Evolutionary conservation across 192 early-diverging fungal species (phyloP), one percentile per base, ranked within the genome.

Genomic region (Coemansia sp.): DNA sequence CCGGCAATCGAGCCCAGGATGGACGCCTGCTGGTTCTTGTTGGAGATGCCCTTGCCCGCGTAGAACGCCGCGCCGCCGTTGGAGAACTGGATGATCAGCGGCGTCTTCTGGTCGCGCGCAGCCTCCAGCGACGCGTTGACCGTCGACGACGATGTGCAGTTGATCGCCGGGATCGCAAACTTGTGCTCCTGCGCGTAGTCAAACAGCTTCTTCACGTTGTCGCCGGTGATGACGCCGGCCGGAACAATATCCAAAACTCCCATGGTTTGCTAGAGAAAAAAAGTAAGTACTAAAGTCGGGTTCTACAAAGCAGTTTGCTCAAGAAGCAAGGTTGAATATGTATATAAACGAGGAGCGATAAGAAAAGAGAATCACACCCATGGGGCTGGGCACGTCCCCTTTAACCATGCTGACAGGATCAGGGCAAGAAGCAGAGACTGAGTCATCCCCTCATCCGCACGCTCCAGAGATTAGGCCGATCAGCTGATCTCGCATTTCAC

Each of bases 101-200:
- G 93, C 24, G 91, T 88, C 78, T 94, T 93, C 59, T 85, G 81
- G 65, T 97, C 93, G 68, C 93, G 89, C 25, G 95, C 95, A 77
- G 95, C 92, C 84, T 97, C 94, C 43, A 97, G 86, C 27, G 87
- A 86, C 43, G 95, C 95, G 60, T 95, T 97, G 80, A 95, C 60
- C 56, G 94, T 94, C 33, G 90, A 93, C 22, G 92, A 91, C 33
- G 90, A 89, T 67, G 92, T 95, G 86, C 92, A 94, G 84, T 97
- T 97, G 83, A 97, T 88, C 38, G 95, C 92, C 47, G 95, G 93
- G 81, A 97, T 97, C 65, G 95, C 95, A 62, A 94, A 97, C 28
- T 84, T 68, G 75, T 97, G 82, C 74, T 94, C 69, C 64, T 79
- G 82, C 25, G 85, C 85, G 53, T 87, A 91, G 60, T 85, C 65